Base-by-base conservation (phyloP, 2,329 filamentous ascomycete species). In the Fonsecaea monophora region DNA sequence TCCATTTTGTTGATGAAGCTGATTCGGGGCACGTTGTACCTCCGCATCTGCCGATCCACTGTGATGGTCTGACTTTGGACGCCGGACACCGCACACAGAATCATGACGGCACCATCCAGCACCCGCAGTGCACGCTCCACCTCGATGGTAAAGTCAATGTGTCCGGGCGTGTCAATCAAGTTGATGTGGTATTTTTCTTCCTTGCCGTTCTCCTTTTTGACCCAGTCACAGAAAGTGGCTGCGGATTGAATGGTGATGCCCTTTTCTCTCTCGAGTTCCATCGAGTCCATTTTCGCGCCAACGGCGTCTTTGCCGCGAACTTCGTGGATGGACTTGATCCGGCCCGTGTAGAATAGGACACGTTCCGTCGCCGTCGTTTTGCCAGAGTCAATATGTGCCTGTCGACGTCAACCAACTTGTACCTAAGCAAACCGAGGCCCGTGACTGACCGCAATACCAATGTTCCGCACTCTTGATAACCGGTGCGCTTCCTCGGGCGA, bases 1-100 rank as follows among this genome's bases (percentile, higher is more conserved):
- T 99, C 95, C 94, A 99, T 98, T 86, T 99, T 99, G 84, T 99
- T 99, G 78, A 99, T 89, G 76, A 99, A 99, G 62, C 92, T 96
- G 78, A 99, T 89, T 74, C 95, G 87, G 68, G 95, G 95, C 70
- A 99, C 90, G 77, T 98, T 94, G 85, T 99, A 99, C 73, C 95
- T 89, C 83, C 93, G 92, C 95, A 99, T 99, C 83, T 99, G 95
- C 74, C 95, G 88, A 79, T 99, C 94, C 71, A 99, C 95, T 1
- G 95, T 99, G 74, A 97, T 97, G 21, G 95, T 99, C 82, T 99
- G 95, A 77, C 90, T 94, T 82, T 99, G 95, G 38, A 99, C 95
- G 77, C 95, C 95, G 75, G 92, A 96, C 68, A 98, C 95, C 69
- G 95, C 95, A 78, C 95, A 99, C 64, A 99, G 85, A 79, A 99